Base-by-base conservation (phyloP, 176 grass and related monocot genomes). In the Themeda triandra region DNA sequence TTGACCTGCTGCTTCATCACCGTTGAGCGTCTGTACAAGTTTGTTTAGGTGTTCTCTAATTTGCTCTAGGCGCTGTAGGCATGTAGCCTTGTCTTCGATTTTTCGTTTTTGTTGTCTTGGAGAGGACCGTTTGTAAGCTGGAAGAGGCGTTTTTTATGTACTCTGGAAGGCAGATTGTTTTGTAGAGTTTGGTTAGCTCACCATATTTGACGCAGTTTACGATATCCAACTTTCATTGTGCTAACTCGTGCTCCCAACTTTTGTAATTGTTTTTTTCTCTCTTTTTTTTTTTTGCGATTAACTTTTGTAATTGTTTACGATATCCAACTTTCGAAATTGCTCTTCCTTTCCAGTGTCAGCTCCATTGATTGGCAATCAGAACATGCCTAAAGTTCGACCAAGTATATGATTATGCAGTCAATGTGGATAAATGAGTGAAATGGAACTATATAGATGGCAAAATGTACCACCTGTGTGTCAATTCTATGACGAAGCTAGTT, bases 81-180 rank as follows among this genome's bases (percentile, higher is more conserved):
- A 30, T 84, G 81, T 87, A 91, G 89, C 27, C 23, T 75, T 91
- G 41, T 84, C 69, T 41, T 83, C 10, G 10, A 13, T 63, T 77
- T 64, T 58, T 67, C 24, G 80, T 80, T 1, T 1, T 30, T 51
- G n/a, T 53, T 87, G 33, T 84, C 23, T 75, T 51, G 46, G 68
- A 83, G 75, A 80, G 13, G 76, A 13, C 69, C 35, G 69, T 80
- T 83, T 83, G 80, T 80, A 83, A 63, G 89, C 84, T 87, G 89
- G 81, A 87, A 87, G 89, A 87, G 84, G 85, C 89, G 74, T 69
- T 91, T 91, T 91, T 86, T 71, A 21, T 45, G 89, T 91, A 84
- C 85, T 87, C 81, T 84, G 44, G 69, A 91, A 91, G 89, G 89
- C 81, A 81, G 25, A 80, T 84, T 80, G 60, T 83, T 84, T 87